Evolutionary conservation across 768 basidiomycete genomes (phyloP).

Genomic region (Pilatotrama ljubarskyi): DNA sequence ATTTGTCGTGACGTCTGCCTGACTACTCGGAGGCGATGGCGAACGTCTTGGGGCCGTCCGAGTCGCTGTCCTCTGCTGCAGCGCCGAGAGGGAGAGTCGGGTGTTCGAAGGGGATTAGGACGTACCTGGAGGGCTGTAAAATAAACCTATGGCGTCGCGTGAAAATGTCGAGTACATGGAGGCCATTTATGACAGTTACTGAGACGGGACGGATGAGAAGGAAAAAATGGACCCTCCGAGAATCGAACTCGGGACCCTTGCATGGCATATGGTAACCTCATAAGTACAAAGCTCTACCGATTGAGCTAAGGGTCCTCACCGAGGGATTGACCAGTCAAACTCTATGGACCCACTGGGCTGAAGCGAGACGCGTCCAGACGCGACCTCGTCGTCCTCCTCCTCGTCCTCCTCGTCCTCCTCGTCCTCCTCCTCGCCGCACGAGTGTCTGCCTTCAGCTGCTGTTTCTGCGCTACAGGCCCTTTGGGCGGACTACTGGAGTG

Average conservation of each 20-base stretch:
- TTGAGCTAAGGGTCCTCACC: conserved; percentile 54
- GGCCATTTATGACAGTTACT: too few relatives aligned
- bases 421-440: background rate
- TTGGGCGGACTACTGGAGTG: too few relatives aligned
- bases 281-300: conserved; percentile 66
- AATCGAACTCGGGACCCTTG: conserved; percentile 66
- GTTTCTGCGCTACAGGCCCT: background rate
- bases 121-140: too few relatives aligned
- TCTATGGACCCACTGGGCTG: background rate
- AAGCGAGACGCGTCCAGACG: background rate
- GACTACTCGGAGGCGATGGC: conserved; percentile 80
- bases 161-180: too few relatives aligned
- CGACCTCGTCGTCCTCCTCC: background rate
- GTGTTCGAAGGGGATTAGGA: too few relatives aligned
- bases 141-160: too few relatives aligned
- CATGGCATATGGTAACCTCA: conserved; percentile 50
- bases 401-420: background rate
- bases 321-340: background rate
- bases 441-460: background rate
- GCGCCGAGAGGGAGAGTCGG: too few relatives aligned
- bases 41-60: conserved; percentile 44
- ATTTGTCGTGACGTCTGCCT: too few relatives aligned
- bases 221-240: conserved; percentile 53
- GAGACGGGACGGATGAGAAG: background rate
- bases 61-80: conserved; percentile 32